Evolutionary conservation across 345 rosid species (phyloP), one percentile per base, ranked within the genome.

Genomic region (Salix brachista): DNA sequence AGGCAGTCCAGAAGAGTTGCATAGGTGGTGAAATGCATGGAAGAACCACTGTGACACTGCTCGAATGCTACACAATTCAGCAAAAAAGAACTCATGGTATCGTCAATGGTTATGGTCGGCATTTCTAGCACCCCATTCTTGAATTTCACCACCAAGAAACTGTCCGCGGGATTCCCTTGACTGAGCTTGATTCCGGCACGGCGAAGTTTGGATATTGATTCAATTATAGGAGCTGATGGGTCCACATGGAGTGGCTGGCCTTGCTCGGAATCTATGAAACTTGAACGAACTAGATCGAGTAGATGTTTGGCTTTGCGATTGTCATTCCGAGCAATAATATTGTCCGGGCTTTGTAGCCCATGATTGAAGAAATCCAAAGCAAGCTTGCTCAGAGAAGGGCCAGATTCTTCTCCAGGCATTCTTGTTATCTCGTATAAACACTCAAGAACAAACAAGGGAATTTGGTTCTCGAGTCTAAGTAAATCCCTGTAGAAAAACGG

Each of bases 21-120:
- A 37, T 94, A 94, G 11, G 94, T 78, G 3, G 98, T 92, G 84
- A 92, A 86, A 80, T 91, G 90, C 70, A 75, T 90, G 8, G 92
- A 84, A 52, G 83, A 82, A 62, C 86, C 80, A 32, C 54, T 79
- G 78, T 94, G 86, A 75, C 93, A 94, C 23, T 94, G 96, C 83
- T 94, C 97, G 80, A 84, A 92, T 0, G 96, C 97, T 67, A 94
- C 96, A 48, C 92, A 90, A 50, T 94, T 94, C 0, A 83, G 76
- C 67, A 94, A 77, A 72, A 94, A 86, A 1, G 93, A 85, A 79
- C 87, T 81, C 96, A 85, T 89, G 79, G 86, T 85, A 46, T 94
- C 98, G 62, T 93, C 98, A 32, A 91, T 71, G 6, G 89, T 85
- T 58, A 93, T 85, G 0, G 82, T 50, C 14, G 98, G 96, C 97